Evolutionary conservation across 805 yeast genomes (phyloP).

Genomic region (Teunomyces stri): DNA sequence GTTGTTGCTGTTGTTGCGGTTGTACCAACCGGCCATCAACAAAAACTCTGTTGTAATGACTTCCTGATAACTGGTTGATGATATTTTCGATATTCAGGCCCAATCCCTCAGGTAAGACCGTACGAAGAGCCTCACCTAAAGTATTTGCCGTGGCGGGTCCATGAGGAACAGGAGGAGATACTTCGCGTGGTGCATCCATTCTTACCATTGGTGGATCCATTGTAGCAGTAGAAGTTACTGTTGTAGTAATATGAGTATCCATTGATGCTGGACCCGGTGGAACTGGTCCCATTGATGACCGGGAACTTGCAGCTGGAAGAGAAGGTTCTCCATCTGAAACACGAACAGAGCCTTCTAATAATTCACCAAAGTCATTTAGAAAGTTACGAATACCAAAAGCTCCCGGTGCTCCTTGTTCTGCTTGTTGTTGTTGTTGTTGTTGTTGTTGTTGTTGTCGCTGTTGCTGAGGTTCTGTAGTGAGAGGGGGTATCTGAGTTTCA

Average conservation of each 20-base stretch:
- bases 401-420: neutral
- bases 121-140: conserved; percentile 9
- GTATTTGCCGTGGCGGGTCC: neutral
- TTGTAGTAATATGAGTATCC: neutral
- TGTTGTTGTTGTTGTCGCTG: neutral
- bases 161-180: neutral
- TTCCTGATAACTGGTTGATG: conserved; percentile 10
- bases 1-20: neutral
- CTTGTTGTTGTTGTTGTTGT: neutral
- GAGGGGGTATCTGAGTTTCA: neutral
- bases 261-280: neutral
- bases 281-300: neutral
- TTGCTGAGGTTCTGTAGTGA: conserved; percentile 5
- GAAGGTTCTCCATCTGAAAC: conserved; percentile 1
- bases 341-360: conserved; percentile 16
- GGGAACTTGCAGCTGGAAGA: neutral
- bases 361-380: conserved; percentile 22
- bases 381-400: conserved; percentile 15
- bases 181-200: neutral
- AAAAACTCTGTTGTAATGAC: conserved; percentile 3
- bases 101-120: conserved; percentile 12
- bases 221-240: neutral
- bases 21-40: conserved; percentile 6
- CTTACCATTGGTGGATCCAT: neutral
- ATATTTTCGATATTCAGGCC: conserved; percentile 5